A percentile compares a stretch with the other conserved stretches of the same genome.
Evolutionary conservation across 257 asterid genomes (phyloP).

Genomic region (Oldenlandia corymbosa): DNA sequence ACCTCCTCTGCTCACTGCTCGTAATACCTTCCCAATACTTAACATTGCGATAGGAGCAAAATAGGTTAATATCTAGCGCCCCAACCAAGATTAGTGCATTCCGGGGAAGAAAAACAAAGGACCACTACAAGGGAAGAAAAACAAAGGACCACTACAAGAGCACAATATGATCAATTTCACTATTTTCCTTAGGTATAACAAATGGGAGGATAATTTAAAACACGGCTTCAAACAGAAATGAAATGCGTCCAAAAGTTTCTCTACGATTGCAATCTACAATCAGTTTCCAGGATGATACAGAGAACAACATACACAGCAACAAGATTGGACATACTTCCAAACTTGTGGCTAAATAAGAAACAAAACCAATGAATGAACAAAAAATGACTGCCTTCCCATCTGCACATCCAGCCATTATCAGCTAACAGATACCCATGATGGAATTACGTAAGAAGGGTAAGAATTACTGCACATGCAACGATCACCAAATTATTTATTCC

Average conservation of each 20-base stretch:
- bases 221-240: not conserved
- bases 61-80: too few relatives aligned
- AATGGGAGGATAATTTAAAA: not conserved
- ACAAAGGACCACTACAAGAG: too few relatives aligned
- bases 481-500: conserved; percentile 3
- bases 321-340: conserved; percentile 14
- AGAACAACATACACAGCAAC: conserved; percentile 8
- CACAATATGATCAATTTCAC: too few relatives aligned
- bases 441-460: conserved; percentile 8
- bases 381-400: conserved; percentile 23
- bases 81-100: too few relatives aligned
- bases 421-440: not conserved
- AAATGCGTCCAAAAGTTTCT: conserved; percentile 1
- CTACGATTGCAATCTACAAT: conserved; percentile 4
- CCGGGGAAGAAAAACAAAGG: too few relatives aligned
- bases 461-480: conserved; percentile 21
- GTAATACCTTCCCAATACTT: too few relatives aligned
- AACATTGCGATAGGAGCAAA: too few relatives aligned
- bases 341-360: conserved; percentile 6
- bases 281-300: not conserved
- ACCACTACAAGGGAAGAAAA: too few relatives aligned
- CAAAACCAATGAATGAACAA: conserved; percentile 33
- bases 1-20: too few relatives aligned
- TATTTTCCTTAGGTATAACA: too few relatives aligned
- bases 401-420: conserved; percentile 14